These are phyloP conservation scores for Leucosporidium scottii DNA, from an alignment of 768 basidiomycete species.

Conservation along the genomic window DNA sequence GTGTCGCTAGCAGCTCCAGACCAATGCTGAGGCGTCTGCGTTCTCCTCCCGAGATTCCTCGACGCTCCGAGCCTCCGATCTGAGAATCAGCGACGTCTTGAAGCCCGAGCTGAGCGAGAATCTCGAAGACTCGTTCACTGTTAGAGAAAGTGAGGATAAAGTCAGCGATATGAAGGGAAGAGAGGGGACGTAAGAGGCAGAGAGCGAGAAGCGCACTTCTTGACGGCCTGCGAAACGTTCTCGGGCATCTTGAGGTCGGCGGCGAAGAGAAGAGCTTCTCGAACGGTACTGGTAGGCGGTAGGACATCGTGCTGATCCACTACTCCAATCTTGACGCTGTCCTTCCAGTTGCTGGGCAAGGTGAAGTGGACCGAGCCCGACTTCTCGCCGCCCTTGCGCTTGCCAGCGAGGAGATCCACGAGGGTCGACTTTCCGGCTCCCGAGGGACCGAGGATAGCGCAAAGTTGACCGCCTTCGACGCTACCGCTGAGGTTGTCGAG, in stretches of 20 bases:
- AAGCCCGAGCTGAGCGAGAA: constrained; percentile 74
- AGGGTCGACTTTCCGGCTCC: constrained; percentile 58
- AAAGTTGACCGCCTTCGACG: constrained; percentile 72
- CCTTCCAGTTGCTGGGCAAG: not conserved
- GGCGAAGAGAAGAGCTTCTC: constrained; percentile 75
- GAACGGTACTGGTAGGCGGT: constrained; percentile 48
- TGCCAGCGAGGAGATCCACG: constrained; percentile 81
- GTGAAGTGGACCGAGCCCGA: constrained; percentile 57
- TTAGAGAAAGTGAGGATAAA: not conserved
- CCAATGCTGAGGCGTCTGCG: constrained; percentile 86
- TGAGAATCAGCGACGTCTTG: constrained; percentile 59
- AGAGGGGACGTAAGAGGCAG: not conserved
- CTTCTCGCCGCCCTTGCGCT: constrained; percentile 63
- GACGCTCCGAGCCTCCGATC: constrained; percentile 64
- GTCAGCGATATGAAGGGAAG: too few species aligned
- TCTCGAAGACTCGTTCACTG: constrained; percentile 48
- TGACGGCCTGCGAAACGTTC: constrained; percentile 38
- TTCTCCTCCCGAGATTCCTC: constrained; percentile 88
- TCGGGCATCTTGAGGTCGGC: constrained; percentile 71
- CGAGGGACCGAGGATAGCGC: constrained; percentile 86
- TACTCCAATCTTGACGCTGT: not conserved
- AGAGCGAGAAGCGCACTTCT: constrained; percentile 21
- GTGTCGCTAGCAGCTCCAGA: constrained; percentile 73
- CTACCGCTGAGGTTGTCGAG: constrained; percentile 63
- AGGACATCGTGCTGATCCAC: constrained; percentile 46